Evolutionary conservation across 192 early-diverging fungal genomes (phyloP).

Genomic region (Coemansia pectinata): DNA sequence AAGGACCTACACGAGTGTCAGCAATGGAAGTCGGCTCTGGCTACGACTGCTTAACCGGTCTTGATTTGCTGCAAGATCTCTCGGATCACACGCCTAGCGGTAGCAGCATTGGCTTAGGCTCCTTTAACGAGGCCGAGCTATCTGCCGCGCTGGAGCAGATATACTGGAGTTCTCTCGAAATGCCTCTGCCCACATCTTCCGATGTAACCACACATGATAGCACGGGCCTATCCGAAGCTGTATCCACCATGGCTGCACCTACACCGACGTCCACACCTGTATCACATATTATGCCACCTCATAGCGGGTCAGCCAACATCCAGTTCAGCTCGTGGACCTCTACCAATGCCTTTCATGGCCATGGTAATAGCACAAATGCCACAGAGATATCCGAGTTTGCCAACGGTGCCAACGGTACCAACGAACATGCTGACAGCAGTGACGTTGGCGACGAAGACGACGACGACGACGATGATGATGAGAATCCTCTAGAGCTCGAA

Average conservation of each 20-base stretch:
- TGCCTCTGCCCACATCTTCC: slow-evolving; percentile 14
- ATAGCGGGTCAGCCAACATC: slow-evolving; percentile 9
- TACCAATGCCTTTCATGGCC: background rate
- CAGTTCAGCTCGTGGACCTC: slow-evolving; percentile 4
- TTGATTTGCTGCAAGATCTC: background rate
- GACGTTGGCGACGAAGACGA: slow-evolving; percentile 5
- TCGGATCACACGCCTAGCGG: background rate
- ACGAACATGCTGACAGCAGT: background rate
- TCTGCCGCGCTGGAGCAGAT: slow-evolving; percentile 51
- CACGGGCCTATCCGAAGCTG: background rate
- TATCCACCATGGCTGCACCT: slow-evolving; percentile 6
- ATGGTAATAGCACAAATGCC: background rate
- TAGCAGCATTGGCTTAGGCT: slow-evolving; percentile 6
- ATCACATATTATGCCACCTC: background rate
- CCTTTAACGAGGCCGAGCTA: slow-evolving; percentile 42
- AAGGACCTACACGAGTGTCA: background rate
- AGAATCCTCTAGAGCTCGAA: slow-evolving; percentile 42
- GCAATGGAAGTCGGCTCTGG: background rate
- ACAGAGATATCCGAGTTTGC: background rate
- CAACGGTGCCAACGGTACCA: background rate
- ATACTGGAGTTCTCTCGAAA: slow-evolving; percentile 35
- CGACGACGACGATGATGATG: slow-evolving; percentile 17
- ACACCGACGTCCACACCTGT: slow-evolving; percentile 25
- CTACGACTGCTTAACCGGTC: background rate
- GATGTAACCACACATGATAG: slow-evolving; percentile 2